phyloP scores from a whole-genome alignment of 768 basidiomycete species.

The Boletus sensibilis region DNA sequence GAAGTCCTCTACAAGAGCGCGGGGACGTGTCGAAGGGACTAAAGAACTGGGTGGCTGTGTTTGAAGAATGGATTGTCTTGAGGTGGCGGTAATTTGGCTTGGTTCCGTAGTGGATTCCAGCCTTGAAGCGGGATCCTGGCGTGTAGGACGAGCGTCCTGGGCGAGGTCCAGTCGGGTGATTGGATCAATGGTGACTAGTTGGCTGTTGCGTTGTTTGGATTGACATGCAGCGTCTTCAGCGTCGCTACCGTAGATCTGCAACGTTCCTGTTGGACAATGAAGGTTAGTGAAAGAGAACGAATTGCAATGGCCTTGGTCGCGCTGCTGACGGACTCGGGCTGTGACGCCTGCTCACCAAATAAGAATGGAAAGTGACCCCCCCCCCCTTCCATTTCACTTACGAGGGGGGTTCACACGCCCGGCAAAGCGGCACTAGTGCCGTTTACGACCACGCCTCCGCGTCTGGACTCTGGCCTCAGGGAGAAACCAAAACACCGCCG shows the following conservation, averaged over 20 bases:
- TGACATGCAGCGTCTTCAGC: slow-evolving; percentile 27
- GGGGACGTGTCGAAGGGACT: slow-evolving; percentile 63
- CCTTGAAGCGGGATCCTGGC: slow-evolving; percentile 44
- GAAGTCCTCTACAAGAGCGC: slow-evolving; percentile 60
- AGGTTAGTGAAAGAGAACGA: slow-evolving; percentile 21
- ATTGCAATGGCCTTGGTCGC: slow-evolving; percentile 22
- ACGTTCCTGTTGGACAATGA: slow-evolving; percentile 17
- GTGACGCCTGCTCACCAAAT: slow-evolving; percentile 22
- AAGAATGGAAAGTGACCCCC: slow-evolving; percentile 31
- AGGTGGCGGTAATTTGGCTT: slow-evolving; percentile 27
- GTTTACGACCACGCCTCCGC: not conserved
- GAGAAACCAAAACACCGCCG: not conserved
- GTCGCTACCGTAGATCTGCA: slow-evolving; percentile 25
- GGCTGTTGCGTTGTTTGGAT: slow-evolving; percentile 18
- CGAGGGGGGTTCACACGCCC: slow-evolving; percentile 14
- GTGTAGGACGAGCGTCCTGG: slow-evolving; percentile 51
- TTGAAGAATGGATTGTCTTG: slow-evolving; percentile 27
- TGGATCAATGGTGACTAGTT: slow-evolving; percentile 64
- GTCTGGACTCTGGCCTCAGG: not conserved
- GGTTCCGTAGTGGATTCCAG: slow-evolving; percentile 44
- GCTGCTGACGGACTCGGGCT: slow-evolving; percentile 24
- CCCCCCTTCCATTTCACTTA: slow-evolving; percentile 23
- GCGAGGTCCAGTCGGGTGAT: slow-evolving; percentile 52
- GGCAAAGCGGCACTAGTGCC: not conserved
- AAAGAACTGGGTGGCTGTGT: slow-evolving; percentile 39